These are phyloP conservation scores for Penicillium lividum DNA, from an alignment of 495 filamentous ascomycete genomes.

Conservation along the genomic window DNA sequence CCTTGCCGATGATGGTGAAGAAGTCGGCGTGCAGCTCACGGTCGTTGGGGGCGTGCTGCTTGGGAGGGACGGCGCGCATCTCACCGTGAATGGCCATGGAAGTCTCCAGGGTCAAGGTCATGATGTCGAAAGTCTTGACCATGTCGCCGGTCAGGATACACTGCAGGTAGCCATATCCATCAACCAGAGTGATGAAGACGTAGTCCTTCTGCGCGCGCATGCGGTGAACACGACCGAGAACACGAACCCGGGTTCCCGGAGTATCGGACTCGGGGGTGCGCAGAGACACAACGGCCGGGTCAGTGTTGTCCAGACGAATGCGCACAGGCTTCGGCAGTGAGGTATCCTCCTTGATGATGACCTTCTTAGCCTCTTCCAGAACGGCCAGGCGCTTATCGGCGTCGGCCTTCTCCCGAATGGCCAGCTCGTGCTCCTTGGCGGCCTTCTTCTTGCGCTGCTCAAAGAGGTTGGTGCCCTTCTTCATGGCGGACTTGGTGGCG, in stretches of 20 bases:
- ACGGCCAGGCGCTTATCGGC: constrained; percentile 64
- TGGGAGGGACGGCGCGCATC: constrained; percentile 79
- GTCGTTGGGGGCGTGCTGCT: constrained; percentile 77
- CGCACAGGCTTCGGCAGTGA: constrained; percentile 76
- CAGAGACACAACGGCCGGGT: constrained; percentile 60
- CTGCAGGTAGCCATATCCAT: constrained; percentile 89
- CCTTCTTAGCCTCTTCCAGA: constrained; percentile 85
- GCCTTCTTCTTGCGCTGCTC: constrained; percentile 78
- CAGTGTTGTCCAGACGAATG: constrained; percentile 71
- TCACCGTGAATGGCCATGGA: constrained; percentile 86
- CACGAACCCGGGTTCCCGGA: constrained; percentile 75
- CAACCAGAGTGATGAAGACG: constrained; percentile 82
- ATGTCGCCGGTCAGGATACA: constrained; percentile 82
- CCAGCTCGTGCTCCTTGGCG: constrained; percentile 65
- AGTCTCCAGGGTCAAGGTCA: constrained; percentile 86
- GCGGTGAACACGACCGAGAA: constrained; percentile 84
- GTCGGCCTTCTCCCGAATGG: constrained; percentile 71
- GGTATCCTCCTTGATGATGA: constrained; percentile 76
- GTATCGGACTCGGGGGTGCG: constrained; percentile 51
- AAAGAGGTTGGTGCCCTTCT: constrained; percentile 74
- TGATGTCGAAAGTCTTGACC: constrained; percentile 87
- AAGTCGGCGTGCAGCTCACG: constrained; percentile 95
- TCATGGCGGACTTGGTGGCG: constrained; percentile 77
- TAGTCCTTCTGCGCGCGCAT: constrained; percentile 82
- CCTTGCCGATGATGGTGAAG: constrained; percentile 81